Base-by-base conservation (phyloP, 352 stramenopile genomes). In the Phytophthora cactorum region DNA sequence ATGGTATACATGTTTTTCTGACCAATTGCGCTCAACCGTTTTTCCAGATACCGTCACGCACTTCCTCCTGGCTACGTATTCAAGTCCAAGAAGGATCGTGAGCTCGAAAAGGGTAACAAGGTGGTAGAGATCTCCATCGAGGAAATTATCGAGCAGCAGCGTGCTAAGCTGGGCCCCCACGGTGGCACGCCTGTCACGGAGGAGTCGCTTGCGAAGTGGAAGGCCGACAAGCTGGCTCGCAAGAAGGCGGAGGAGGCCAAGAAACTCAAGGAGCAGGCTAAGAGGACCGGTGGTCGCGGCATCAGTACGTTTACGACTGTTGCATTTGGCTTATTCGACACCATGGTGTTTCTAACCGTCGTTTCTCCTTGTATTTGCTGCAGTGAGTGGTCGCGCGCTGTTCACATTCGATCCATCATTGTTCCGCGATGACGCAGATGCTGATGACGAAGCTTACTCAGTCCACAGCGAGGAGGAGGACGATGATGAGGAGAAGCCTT, bases 121-220 rank as follows among this genome's bases (percentile, higher is more conserved):
- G 82, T 89, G 28, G 78, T 82, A 3, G 89, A 96, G 22, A 79
- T 97, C 51, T 94, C 88, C 11, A 96, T 96, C 49, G 86, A 96
- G 59, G 90, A 97, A 72, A 96, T 96, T 52, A 97, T 97, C 46
- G 90, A 97, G 75, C 74, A 95, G 75, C 87, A 96, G 72, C 88
- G 91, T 41, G 84, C 90, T 22, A 93, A 92, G 72, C 75, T 97
- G 17, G 90, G 86, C n/a, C 82, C 87, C n/a, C 85, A 63, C 5
- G 86, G 85, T 14, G 87, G 93, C 36, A 97, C 90, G 3, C 91
- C 89, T 3, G 91, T 97, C 27, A 97, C 90, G 32, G 88, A 87
- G 10, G 91, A 97, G 60, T 72, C 90, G 12, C 86, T 97, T 56
- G 88, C 87, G 0, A 93, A 91, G 62, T 97, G 91, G 90, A 97